These are phyloP conservation scores for Lathyrus tuberosus DNA, from an alignment of 306 rosid species.

Conservation along the genomic window DNA sequence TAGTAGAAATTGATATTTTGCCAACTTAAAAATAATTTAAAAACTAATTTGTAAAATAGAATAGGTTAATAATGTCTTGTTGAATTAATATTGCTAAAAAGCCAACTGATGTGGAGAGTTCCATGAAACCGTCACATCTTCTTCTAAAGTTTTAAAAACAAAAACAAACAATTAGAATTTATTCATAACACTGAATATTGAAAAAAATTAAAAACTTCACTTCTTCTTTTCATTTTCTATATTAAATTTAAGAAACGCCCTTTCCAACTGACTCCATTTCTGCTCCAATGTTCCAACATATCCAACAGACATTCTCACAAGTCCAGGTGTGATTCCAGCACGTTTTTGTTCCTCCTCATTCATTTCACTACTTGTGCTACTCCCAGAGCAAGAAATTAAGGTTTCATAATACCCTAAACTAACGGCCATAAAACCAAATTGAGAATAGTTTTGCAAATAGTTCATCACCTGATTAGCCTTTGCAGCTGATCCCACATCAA, in stretches of 20 bases:
- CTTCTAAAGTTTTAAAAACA: too few relatives aligned
- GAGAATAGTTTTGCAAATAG: conserved; percentile 59
- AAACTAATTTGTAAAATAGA: too few relatives aligned
- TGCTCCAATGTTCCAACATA: conserved; percentile 83
- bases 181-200: too few relatives aligned
- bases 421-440: conserved; percentile 84
- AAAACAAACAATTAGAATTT: too few relatives aligned
- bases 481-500: conserved; percentile 81
- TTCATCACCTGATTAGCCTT: conserved; percentile 68
- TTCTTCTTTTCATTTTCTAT: too few relatives aligned
- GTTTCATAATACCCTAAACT: conserved; percentile 88
- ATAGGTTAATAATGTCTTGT: too few relatives aligned
- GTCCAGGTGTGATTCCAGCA: conserved; percentile 81
- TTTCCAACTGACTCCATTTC: conserved; percentile 75
- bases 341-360: conserved; percentile 56
- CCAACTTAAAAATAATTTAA: too few relatives aligned
- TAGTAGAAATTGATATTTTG: too few relatives aligned
- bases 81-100: too few relatives aligned
- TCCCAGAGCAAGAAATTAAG: conserved; percentile 86
- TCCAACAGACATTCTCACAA: conserved; percentile 73
- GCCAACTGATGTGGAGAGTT: too few relatives aligned
- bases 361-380: conserved; percentile 86
- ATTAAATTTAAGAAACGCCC: conserved; percentile 53
- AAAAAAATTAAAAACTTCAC: too few relatives aligned
- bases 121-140: too few relatives aligned